Percentiles rank a stretch among this genome's conserved stretches.
These are phyloP conservation scores for Erythrophleum fordii DNA, from an alignment of 306 rosid genomes.

Conservation along the genomic window DNA sequence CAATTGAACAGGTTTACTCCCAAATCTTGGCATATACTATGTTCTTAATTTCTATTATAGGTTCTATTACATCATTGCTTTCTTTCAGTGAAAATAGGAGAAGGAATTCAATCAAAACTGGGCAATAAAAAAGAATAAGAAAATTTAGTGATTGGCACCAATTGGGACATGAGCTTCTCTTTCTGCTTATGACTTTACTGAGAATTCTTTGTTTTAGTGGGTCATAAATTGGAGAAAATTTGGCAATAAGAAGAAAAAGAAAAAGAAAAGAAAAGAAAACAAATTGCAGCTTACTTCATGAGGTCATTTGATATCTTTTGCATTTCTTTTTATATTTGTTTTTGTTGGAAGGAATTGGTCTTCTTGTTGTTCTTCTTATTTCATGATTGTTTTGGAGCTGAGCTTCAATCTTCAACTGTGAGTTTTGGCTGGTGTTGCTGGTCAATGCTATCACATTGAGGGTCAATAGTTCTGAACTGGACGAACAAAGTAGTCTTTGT, in stretches of 20 bases:
- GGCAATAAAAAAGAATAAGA: neutral
- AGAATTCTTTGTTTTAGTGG: neutral
- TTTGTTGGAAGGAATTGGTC: no score
- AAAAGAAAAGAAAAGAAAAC: neutral
- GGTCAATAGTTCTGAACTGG: no score
- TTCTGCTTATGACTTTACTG: neutral
- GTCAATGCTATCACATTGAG: no score
- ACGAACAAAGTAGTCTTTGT: no score
- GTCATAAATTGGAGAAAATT: neutral
- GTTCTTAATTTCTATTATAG: neutral
- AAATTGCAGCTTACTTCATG: neutral
- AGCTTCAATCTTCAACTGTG: no score
- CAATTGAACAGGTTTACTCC: no score
- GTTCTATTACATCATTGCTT: neutral
- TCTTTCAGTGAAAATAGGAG: neutral
- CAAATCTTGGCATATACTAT: no score
- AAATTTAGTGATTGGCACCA: neutral
- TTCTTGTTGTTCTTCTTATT: no score
- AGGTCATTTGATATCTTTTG: neutral
- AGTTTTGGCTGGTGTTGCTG: no score
- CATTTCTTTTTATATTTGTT: no score
- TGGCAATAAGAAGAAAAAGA: neutral
- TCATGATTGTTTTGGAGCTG: no score
- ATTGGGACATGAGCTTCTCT: neutral
- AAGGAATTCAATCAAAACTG: neutral